Evolutionary conservation across 169 alveolate species (phyloP).

Genomic region (Eimeria mitis): DNA sequence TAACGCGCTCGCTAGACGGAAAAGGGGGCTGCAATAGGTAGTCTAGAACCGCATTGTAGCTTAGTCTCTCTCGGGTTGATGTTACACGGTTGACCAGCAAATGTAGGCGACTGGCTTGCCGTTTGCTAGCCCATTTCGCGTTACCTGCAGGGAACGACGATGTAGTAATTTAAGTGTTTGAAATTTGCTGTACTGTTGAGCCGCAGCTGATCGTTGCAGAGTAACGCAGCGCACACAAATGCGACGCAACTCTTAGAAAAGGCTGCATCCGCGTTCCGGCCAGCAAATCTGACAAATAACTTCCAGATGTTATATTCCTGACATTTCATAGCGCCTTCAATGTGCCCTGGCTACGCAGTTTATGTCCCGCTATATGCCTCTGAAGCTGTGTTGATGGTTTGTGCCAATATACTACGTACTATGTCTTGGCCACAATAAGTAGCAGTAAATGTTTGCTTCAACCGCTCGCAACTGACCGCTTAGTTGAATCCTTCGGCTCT

Average conservation of each 20-base stretch:
- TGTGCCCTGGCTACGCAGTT: not conserved
- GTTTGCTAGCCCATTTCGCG: not conserved
- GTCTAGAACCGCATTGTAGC: too few relatives aligned
- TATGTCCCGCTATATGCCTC: not conserved
- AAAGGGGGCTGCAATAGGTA: not conserved
- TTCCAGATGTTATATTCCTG: not conserved
- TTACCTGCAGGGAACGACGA: not conserved
- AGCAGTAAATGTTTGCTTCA: not conserved
- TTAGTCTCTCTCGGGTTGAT: not conserved
- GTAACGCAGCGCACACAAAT: not conserved
- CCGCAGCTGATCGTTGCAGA: not conserved
- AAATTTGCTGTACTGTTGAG: not conserved
- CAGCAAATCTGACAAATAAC: not conserved
- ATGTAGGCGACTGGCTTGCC: not conserved
- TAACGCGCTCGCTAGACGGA: not conserved
- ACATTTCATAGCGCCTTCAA: not conserved
- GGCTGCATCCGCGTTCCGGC: not conserved
- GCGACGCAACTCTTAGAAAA: not conserved
- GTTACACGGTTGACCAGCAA: not conserved
- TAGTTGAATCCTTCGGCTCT: not conserved
- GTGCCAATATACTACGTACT: not conserved
- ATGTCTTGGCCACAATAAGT: not conserved
- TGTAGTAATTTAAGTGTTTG: not conserved
- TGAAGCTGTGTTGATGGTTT: not conserved
- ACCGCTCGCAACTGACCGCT: not conserved